phyloP scores from a whole-genome alignment of 2,329 filamentous ascomycete species.

The Aspergillus quadrilineatus region DNA sequence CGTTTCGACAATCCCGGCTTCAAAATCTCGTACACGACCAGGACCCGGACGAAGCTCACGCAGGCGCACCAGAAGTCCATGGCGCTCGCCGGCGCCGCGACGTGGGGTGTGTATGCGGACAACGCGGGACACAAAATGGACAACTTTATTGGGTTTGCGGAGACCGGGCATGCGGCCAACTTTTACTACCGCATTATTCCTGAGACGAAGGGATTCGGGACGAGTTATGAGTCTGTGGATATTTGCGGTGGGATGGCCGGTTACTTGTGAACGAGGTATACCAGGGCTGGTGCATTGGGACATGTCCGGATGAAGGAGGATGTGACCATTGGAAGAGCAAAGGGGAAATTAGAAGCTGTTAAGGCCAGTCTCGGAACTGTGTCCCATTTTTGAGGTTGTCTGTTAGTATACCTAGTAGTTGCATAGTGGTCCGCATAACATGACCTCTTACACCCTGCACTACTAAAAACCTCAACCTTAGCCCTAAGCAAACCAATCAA shows the following conservation, averaged over 20 bases:
- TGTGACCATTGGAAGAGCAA: neutral
- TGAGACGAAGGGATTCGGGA: slow-evolving; percentile 8
- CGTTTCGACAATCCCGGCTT: slow-evolving; percentile 7
- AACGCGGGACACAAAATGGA: neutral
- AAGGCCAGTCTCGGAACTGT: neutral
- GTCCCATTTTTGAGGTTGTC: neutral
- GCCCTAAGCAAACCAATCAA: neutral
- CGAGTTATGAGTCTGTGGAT: slow-evolving; percentile 11
- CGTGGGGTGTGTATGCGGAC: slow-evolving; percentile 1
- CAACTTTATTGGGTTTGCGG: slow-evolving; percentile 5
- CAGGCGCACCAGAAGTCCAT: slow-evolving; percentile 3
- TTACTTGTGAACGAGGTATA: neutral
- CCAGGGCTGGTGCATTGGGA: neutral
- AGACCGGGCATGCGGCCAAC: slow-evolving; percentile 4
- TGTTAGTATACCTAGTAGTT: neutral
- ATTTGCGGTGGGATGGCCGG: slow-evolving; percentile 8
- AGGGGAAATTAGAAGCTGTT: neutral
- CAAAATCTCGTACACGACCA: slow-evolving; percentile 9
- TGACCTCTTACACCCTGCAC: neutral
- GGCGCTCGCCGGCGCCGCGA: neutral
- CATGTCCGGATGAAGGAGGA: neutral
- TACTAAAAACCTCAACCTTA: neutral
- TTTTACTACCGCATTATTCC: slow-evolving; percentile 13
- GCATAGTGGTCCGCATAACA: neutral
- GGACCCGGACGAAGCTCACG: neutral